Percentiles rank a stretch among this genome's conserved stretches.
phyloP scores from a whole-genome alignment of 2,329 filamentous ascomycete genomes.

The Sclerotinia sclerotiorum region DNA sequence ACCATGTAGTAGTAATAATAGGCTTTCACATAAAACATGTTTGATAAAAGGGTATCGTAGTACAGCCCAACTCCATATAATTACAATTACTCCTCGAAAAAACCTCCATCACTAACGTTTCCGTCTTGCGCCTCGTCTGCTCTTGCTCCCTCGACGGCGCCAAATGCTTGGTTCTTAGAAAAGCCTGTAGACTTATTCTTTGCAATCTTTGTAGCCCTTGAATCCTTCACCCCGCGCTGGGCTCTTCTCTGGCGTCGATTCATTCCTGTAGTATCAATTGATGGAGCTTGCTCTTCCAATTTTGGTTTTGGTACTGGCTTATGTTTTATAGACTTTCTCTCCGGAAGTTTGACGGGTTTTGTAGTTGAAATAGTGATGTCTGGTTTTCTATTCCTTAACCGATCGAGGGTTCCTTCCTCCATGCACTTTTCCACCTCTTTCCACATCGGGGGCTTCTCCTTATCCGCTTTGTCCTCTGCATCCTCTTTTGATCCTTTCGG shows the following conservation, averaged over 20 bases:
- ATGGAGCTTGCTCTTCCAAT: constrained; percentile 14
- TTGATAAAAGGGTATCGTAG: constrained; percentile 24
- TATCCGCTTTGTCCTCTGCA: constrained; percentile 35
- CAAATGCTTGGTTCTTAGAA: constrained; percentile 38
- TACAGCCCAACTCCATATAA: constrained; percentile 20
- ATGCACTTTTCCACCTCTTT: constrained; percentile 63
- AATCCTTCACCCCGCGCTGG: constrained; percentile 27
- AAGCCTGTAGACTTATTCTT: constrained; percentile 37
- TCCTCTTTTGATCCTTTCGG: constrained; percentile 43
- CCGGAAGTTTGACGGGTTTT: constrained; percentile 27
- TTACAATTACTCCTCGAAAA: constrained; percentile 50
- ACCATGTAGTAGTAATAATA: not conserved
- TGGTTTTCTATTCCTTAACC: constrained; percentile 35
- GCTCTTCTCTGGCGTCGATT: constrained; percentile 40
- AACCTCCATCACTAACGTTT: constrained; percentile 56
- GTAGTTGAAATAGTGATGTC: constrained; percentile 21
- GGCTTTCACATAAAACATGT: constrained; percentile 12
- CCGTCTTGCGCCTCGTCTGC: constrained; percentile 40
- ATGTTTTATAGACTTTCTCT: constrained; percentile 29
- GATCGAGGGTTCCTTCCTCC: constrained; percentile 48
- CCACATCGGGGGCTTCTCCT: constrained; percentile 61
- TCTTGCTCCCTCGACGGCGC: constrained; percentile 28
- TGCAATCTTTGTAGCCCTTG: constrained; percentile 25
- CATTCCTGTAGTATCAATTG: constrained; percentile 36
- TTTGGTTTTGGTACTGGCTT: constrained; percentile 25